A percentile compares a stretch with the other conserved stretches of the same genome.
These are phyloP conservation scores for Hymenoscyphus occultus DNA, from an alignment of 2,329 filamentous ascomycete genomes.

Conservation along the genomic window DNA sequence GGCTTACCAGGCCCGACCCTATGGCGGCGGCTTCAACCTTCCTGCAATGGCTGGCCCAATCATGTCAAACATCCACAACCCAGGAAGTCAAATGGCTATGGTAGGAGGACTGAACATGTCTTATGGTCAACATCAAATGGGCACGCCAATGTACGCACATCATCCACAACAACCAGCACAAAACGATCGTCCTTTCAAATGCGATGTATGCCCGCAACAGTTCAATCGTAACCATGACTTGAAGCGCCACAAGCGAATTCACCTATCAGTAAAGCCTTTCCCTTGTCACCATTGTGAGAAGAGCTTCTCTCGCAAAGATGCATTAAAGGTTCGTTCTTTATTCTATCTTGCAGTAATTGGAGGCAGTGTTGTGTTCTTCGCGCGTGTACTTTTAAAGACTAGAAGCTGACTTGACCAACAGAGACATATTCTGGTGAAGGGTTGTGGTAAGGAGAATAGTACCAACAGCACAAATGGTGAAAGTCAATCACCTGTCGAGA, in stretches of 20 bases:
- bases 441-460: constrained; percentile 52
- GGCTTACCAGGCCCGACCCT: constrained; percentile 47
- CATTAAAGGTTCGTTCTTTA: constrained; percentile 73
- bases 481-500: constrained; percentile 33
- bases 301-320: constrained; percentile 95
- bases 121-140: constrained; percentile 50
- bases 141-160: constrained; percentile 55
- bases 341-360: constrained; percentile 22
- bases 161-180: constrained; percentile 52
- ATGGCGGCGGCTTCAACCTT: constrained; percentile 51
- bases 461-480: constrained; percentile 24
- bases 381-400: constrained; percentile 6
- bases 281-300: constrained; percentile 90
- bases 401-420: constrained; percentile 39
- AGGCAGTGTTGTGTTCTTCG: constrained; percentile 7
- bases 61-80: constrained; percentile 75
- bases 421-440: constrained; percentile 67
- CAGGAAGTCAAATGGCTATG: constrained; percentile 68
- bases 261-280: constrained; percentile 92
- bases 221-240: constrained; percentile 97
- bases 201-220: constrained; percentile 85
- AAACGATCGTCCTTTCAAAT: constrained; percentile 89
- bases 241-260: constrained; percentile 93
- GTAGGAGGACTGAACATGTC: constrained; percentile 51
- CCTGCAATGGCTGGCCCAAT: constrained; percentile 65